phyloP scores from a whole-genome alignment of 2,329 filamentous ascomycete species.

The Pyricularia sp. region DNA sequence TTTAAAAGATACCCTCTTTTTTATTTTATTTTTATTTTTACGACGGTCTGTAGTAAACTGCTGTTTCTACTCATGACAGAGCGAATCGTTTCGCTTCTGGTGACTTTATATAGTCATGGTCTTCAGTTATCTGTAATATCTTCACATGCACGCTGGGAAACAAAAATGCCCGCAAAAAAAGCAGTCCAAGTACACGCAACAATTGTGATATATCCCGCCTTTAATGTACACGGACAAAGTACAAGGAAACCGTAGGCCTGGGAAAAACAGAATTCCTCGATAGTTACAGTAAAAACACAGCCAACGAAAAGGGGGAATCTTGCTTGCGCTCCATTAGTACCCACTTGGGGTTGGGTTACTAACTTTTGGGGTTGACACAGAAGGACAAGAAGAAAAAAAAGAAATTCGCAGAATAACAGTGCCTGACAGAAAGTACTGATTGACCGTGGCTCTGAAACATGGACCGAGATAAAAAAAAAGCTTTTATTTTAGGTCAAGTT shows the following conservation, averaged over 20 bases:
- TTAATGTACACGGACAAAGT: background rate
- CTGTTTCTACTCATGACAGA: background rate
- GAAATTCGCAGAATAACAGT: background rate
- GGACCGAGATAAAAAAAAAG: background rate
- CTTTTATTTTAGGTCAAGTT: background rate
- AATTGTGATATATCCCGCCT: background rate
- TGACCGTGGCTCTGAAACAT: background rate
- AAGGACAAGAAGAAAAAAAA: background rate
- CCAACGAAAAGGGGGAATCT: constrained; percentile 6
- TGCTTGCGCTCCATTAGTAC: constrained; percentile 10
- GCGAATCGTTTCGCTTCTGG: background rate
- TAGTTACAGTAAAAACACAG: background rate
- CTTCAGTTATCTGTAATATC: background rate
- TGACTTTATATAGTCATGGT: background rate
- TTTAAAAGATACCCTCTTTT: background rate
- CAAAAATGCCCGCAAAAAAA: background rate
- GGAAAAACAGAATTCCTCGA: background rate
- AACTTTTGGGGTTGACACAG: background rate
- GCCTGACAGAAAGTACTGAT: background rate
- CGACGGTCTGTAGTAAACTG: background rate
- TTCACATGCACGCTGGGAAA: background rate
- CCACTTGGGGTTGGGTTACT: constrained; percentile 6
- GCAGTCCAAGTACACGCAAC: background rate
- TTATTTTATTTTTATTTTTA: background rate
- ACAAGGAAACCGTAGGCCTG: background rate